A percentile compares a stretch with the other conserved stretches of the same genome.
Conservation (phyloP, 768 basidiomycete genomes). For the Termitomyces sp. region DNA sequence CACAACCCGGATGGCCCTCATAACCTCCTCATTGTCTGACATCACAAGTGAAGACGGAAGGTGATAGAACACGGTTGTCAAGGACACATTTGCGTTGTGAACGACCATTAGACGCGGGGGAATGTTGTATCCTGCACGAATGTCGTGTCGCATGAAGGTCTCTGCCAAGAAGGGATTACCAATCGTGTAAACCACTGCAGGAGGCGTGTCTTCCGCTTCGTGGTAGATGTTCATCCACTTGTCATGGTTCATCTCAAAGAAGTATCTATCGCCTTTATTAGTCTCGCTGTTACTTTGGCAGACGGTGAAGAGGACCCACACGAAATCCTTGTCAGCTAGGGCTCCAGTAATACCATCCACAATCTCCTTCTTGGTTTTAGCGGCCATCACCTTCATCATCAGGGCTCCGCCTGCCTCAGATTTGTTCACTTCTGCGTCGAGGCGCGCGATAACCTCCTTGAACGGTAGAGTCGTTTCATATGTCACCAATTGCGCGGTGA, state of each 20-base stretch:
- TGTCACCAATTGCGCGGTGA: conserved; percentile 39
- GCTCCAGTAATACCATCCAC: conserved; percentile 28
- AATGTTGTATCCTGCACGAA: conserved; percentile 27
- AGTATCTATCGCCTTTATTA: conserved; percentile 30
- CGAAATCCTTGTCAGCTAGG: conserved; percentile 35
- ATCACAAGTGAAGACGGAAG: conserved; percentile 34
- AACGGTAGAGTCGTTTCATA: conserved; percentile 38
- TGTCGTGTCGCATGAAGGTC: conserved; percentile 28
- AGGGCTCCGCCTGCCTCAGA: conserved; percentile 26
- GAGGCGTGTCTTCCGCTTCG: conserved; percentile 23
- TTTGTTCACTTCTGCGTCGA: conserved; percentile 42
- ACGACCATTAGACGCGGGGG: conserved; percentile 33
- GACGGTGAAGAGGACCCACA: conserved; percentile 32
- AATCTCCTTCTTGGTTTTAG: conserved; percentile 35
- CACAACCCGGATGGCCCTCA: conserved; percentile 29
- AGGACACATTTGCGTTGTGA: conserved; percentile 22
- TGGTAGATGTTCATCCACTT: conserved; percentile 33
- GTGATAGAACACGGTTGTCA: conserved; percentile 32
- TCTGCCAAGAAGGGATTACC: conserved; percentile 37
- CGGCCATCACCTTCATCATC: conserved; percentile 18
- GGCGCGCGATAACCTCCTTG: conserved; percentile 38
- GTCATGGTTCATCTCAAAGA: conserved; percentile 34
- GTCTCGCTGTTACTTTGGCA: neutral
- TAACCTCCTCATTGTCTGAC: conserved; percentile 28
- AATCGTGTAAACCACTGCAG: conserved; percentile 35